Conservation (phyloP, 31 red algal genomes). For the Bonnemaisonia californica region DNA sequence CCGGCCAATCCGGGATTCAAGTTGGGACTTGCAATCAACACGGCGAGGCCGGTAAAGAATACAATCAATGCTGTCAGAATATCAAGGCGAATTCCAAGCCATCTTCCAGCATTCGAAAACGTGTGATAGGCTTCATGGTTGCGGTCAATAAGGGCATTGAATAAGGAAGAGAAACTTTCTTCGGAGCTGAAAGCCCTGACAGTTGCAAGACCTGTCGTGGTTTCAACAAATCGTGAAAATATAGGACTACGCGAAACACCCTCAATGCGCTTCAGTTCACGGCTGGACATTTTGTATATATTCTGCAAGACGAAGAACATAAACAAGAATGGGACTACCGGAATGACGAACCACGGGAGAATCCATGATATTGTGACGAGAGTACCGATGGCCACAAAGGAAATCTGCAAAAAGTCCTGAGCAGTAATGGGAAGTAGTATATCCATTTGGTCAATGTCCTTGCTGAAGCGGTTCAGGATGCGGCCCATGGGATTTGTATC, state of each 20-base stretch:
- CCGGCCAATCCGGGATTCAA: constrained; percentile 69
- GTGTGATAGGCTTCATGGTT: constrained; percentile 61
- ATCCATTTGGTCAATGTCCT: constrained; percentile 85
- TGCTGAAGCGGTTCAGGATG: constrained; percentile 91
- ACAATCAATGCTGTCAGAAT: constrained; percentile 43
- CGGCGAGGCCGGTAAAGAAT: constrained; percentile 51
- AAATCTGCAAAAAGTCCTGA: constrained; percentile 53
- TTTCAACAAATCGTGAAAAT: constrained; percentile 77
- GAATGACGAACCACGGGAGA: constrained; percentile 71
- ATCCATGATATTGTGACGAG: constrained; percentile 44
- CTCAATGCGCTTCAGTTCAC: constrained; percentile 90
- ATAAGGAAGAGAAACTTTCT: constrained; percentile 6
- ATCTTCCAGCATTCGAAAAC: constrained; percentile 61
- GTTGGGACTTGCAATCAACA: constrained; percentile 24
- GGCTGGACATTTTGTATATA: constrained; percentile 62
- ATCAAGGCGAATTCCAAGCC: constrained; percentile 86
- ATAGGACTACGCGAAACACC: constrained; percentile 69
- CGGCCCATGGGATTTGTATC: constrained; percentile 87
- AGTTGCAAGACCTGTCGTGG: constrained; percentile 64
- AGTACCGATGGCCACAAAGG: constrained; percentile 36
- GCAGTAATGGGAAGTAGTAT: constrained; percentile 54
- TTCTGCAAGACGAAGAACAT: constrained; percentile 36
- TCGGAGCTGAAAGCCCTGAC: constrained; percentile 64
- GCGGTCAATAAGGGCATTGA: constrained; percentile 30
- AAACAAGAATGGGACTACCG: constrained; percentile 26